Evolutionary conservation across 768 basidiomycete genomes (phyloP).

Genomic region (Collybia nuda): DNA sequence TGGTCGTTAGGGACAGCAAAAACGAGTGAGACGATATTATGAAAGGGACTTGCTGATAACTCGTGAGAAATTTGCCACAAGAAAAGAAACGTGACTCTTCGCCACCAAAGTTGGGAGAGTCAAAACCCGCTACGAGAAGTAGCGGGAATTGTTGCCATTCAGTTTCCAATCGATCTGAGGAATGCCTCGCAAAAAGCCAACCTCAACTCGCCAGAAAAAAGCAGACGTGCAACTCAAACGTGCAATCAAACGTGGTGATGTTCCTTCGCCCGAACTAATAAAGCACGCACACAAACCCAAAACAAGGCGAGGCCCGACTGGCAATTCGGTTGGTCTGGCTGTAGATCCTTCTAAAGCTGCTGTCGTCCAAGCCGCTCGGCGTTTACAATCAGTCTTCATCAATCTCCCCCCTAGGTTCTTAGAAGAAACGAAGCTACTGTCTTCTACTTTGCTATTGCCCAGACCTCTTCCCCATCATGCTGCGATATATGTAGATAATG

Average conservation of each 20-base stretch:
- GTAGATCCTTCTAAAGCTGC: conserved; percentile 22
- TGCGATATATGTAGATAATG: conserved; percentile 32
- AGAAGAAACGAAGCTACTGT: conserved; percentile 55
- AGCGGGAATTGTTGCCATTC: too few relatives aligned
- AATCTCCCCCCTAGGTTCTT: conserved; percentile 60
- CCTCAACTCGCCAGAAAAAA: conserved; percentile 68
- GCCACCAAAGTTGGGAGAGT: too few relatives aligned
- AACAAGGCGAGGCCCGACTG: conserved; percentile 29
- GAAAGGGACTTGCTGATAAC: too few relatives aligned
- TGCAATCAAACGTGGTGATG: conserved; percentile 81
- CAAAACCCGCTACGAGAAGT: too few relatives aligned
- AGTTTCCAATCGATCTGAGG: too few relatives aligned
- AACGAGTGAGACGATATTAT: too few relatives aligned
- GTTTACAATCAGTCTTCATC: conserved; percentile 71
- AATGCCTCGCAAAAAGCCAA: conserved; percentile 51
- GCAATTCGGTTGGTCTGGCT: conserved; percentile 21
- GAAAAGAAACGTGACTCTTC: too few relatives aligned
- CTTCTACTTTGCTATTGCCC: conserved; percentile 48
- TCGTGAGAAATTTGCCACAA: too few relatives aligned
- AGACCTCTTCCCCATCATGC: conserved; percentile 53
- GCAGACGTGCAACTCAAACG: conserved; percentile 76
- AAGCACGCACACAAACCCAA: conserved; percentile 23
- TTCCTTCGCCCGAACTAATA: conserved; percentile 36
- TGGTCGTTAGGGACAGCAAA: too few relatives aligned
- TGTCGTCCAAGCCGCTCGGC: conserved; percentile 41